Evolutionary conservation across 805 yeast species (phyloP).

Genomic region (Candida stauntonica): DNA sequence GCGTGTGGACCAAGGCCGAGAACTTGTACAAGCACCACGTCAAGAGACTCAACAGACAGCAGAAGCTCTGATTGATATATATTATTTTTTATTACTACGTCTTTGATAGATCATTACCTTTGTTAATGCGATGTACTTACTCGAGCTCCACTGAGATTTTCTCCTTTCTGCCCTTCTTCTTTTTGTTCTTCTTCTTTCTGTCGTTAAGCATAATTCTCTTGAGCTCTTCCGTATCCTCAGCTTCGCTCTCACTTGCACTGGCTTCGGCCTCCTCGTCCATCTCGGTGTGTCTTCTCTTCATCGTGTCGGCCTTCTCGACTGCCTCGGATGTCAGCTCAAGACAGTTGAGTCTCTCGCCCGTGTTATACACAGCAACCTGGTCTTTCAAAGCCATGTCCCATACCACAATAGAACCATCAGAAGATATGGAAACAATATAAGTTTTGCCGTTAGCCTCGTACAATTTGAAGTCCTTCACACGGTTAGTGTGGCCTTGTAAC

Average conservation of each 20-base stretch:
- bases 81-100: background rate
- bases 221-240: slow-evolving; percentile 66
- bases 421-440: slow-evolving; percentile 75
- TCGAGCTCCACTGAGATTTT: slow-evolving; percentile 56
- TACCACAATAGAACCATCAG: slow-evolving; percentile 90
- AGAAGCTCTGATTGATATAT: slow-evolving; percentile 34
- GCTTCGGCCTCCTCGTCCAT: slow-evolving; percentile 32
- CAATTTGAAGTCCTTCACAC: slow-evolving; percentile 76
- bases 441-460: slow-evolving; percentile 35
- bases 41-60: slow-evolving; percentile 53
- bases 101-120: background rate
- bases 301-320: slow-evolving; percentile 66
- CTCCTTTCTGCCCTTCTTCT: slow-evolving; percentile 39
- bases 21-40: slow-evolving; percentile 80
- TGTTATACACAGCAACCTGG: slow-evolving; percentile 84
- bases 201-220: slow-evolving; percentile 45
- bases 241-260: slow-evolving; percentile 64
- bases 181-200: slow-evolving; percentile 34
- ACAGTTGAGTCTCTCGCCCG: slow-evolving; percentile 90
- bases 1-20: slow-evolving; percentile 91
- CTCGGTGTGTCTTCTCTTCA: slow-evolving; percentile 52
- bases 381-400: slow-evolving; percentile 73
- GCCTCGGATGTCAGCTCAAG: slow-evolving; percentile 70
- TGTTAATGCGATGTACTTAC: slow-evolving; percentile 20
- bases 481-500: slow-evolving; percentile 75